Conservation (phyloP, 2,329 filamentous ascomycete species). For the Beauveria sp. region DNA sequence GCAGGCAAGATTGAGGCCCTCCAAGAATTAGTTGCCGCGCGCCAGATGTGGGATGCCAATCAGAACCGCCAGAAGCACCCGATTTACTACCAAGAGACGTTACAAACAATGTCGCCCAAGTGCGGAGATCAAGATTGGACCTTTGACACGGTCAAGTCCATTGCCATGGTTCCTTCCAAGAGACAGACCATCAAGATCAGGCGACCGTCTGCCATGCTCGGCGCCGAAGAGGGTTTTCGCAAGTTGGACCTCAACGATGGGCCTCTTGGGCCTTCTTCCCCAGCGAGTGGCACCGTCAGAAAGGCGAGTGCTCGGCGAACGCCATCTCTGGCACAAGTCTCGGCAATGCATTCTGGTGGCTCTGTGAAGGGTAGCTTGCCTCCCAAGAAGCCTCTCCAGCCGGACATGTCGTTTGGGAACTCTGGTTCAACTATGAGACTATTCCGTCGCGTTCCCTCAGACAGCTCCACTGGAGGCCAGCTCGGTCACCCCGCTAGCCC, state of each 20-base stretch:
- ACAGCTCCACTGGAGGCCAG: conserved; percentile 44
- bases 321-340: conserved; percentile 33
- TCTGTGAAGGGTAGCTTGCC: conserved; percentile 37
- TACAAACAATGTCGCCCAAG: conserved; percentile 61
- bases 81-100: conserved; percentile 89
- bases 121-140: conserved; percentile 82
- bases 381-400: conserved; percentile 70
- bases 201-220: conserved; percentile 49
- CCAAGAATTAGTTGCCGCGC: conserved; percentile 78
- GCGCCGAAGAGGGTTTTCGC: conserved; percentile 53
- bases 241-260: conserved; percentile 55
- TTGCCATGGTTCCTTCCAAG: conserved; percentile 39
- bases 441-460: conserved; percentile 78
- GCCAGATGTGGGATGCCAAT: conserved; percentile 73
- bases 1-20: conserved; percentile 84
- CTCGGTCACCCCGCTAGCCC: conserved; percentile 27
- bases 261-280: conserved; percentile 49
- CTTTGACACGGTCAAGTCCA: conserved; percentile 85
- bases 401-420: conserved; percentile 92
- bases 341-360: conserved; percentile 24
- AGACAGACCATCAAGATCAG: conserved; percentile 43
- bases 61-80: conserved; percentile 61
- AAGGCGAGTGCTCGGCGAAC: conserved; percentile 49
- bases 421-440: conserved; percentile 84
- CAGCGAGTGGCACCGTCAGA: conserved; percentile 48